Evolutionary conservation across 768 basidiomycete genomes (phyloP).

Genomic region (Boletales sp.): DNA sequence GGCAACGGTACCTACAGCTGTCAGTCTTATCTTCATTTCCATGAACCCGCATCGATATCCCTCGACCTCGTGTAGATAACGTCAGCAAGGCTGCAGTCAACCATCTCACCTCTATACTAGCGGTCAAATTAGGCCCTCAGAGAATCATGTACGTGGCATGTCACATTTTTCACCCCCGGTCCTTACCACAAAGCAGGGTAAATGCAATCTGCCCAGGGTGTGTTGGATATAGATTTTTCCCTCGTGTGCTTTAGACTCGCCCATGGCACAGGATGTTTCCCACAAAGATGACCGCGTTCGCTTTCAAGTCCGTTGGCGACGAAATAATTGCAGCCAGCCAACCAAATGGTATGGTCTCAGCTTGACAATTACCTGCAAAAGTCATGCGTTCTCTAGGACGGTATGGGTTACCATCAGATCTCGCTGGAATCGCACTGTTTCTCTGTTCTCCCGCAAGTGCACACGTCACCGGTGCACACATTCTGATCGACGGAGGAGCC

Average conservation of each 20-base stretch:
- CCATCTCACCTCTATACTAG: constrained; percentile 72
- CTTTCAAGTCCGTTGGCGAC: constrained; percentile 53
- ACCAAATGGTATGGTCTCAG: constrained; percentile 53
- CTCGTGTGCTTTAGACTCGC: background rate
- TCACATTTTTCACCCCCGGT: background rate
- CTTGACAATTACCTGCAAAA: background rate
- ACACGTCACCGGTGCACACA: constrained; percentile 73
- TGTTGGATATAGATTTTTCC: constrained; percentile 1
- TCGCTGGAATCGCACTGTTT: constrained; percentile 70
- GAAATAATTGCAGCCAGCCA: constrained; percentile 50
- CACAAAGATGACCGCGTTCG: constrained; percentile 81
- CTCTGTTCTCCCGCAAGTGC: constrained; percentile 67
- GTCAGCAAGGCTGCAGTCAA: constrained; percentile 87
- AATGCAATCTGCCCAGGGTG: constrained; percentile 85
- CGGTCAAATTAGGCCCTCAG: constrained; percentile 55
- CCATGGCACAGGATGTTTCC: constrained; percentile 56
- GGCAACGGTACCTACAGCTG: constrained; percentile 78
- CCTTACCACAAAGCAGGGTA: constrained; percentile 43
- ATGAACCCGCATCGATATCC: background rate
- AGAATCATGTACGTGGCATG: constrained; percentile 59
- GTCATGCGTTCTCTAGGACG: constrained; percentile 44
- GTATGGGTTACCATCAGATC: constrained; percentile 59
- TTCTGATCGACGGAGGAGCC: constrained; percentile 67
- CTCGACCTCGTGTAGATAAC: constrained; percentile 46
- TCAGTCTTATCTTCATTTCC: constrained; percentile 35